phyloP scores from a whole-genome alignment of 2,329 filamentous ascomycete species.

The Magnaporthiopsis poae region DNA sequence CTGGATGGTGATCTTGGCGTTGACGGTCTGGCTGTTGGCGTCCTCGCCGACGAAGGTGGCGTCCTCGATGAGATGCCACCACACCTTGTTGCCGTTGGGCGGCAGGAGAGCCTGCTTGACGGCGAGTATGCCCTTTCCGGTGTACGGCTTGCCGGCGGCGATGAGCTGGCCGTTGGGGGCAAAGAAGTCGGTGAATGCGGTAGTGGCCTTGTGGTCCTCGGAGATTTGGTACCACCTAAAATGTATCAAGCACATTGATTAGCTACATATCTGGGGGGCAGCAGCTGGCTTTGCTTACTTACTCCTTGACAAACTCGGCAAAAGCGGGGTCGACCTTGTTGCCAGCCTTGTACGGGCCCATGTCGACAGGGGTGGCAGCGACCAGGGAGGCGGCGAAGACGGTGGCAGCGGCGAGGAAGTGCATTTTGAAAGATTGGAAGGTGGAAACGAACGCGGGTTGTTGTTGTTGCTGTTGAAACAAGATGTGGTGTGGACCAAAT shows the following conservation, averaged over 20 bases:
- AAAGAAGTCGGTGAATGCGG: conserved; percentile 11
- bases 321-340: conserved; percentile 9
- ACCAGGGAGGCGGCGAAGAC: conserved; percentile 1
- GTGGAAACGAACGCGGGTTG: background rate
- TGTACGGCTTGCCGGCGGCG: conserved; percentile 6
- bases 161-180: conserved; percentile 9
- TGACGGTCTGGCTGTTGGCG: conserved; percentile 9
- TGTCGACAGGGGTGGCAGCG: conserved; percentile 9
- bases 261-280: background rate
- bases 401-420: background rate
- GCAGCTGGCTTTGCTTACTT: background rate
- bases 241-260: no score
- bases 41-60: conserved; percentile 11
- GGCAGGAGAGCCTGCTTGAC: conserved; percentile 12
- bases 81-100: conserved; percentile 11
- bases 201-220: conserved; percentile 10
- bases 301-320: conserved; percentile 8
- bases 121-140: conserved; percentile 5
- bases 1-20: conserved; percentile 11
- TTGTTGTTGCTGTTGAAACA: background rate
- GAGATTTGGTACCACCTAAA: conserved; percentile 10
- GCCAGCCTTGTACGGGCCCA: conserved; percentile 10
- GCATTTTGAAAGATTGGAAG: background rate
- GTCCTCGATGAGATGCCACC: conserved; percentile 12
- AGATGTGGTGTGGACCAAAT: background rate